phyloP scores from a whole-genome alignment of 441 rosid genomes.

The Euphorbia corollata region DNA sequence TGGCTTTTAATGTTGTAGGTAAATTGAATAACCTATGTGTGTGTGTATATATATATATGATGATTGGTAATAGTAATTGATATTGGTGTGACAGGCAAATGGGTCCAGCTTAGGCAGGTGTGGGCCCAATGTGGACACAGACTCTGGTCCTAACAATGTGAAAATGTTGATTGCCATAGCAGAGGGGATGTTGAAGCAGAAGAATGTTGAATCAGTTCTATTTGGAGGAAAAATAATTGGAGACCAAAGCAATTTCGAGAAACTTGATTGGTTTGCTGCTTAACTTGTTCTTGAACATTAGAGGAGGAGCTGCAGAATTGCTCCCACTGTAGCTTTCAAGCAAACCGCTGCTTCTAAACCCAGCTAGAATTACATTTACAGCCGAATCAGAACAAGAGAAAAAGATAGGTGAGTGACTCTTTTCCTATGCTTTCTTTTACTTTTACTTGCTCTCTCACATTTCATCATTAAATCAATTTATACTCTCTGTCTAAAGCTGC shows the following conservation, averaged over 20 bases:
- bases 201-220: conserved; percentile 84
- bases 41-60: not conserved
- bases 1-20: not conserved
- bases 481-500: conserved; percentile 14
- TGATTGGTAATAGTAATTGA: conserved; percentile 12
- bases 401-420: not conserved
- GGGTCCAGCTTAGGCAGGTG: conserved; percentile 67
- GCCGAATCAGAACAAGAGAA: conserved; percentile 20
- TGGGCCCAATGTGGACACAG: conserved; percentile 61
- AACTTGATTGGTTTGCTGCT: conserved; percentile 75
- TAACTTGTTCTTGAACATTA: conserved; percentile 89
- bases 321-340: conserved; percentile 97
- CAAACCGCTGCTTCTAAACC: conserved; percentile 51
- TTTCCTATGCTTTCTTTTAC: not conserved
- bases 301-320: conserved; percentile 82
- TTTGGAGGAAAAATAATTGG: conserved; percentile 74
- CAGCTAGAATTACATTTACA: conserved; percentile 26
- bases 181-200: conserved; percentile 89
- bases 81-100: conserved; percentile 50
- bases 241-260: conserved; percentile 69
- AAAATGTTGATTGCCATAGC: conserved; percentile 59
- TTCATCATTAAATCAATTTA: conserved; percentile 2
- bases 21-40: not conserved
- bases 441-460: not conserved
- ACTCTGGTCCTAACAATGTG: conserved; percentile 59